These are phyloP conservation scores for Entomortierella beljakovae DNA, from an alignment of 192 early-diverging fungal species.

Conservation along the genomic window DNA sequence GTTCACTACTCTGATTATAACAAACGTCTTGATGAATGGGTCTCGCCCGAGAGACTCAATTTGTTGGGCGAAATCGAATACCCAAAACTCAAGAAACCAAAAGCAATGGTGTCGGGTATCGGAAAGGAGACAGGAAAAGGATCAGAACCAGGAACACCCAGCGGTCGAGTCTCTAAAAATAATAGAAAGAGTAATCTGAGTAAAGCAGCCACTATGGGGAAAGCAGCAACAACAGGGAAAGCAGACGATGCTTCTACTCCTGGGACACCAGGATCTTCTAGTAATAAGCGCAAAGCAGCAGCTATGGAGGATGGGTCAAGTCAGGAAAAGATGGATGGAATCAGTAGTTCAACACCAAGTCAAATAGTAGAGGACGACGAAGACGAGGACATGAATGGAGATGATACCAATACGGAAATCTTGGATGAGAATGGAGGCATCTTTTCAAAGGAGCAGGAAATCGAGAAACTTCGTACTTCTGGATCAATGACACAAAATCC, in stretches of 20 bases:
- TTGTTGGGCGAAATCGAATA: slow-evolving; percentile 76
- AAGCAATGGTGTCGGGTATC: slow-evolving; percentile 38
- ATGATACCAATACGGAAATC: background rate
- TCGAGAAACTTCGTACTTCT: slow-evolving; percentile 91
- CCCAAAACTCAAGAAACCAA: slow-evolving; percentile 74
- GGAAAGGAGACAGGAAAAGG: slow-evolving; percentile 55
- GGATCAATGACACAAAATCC: slow-evolving; percentile 98
- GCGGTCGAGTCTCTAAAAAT: slow-evolving; percentile 39
- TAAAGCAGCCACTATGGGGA: slow-evolving; percentile 60
- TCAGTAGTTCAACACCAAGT: background rate
- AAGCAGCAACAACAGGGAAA: slow-evolving; percentile 37
- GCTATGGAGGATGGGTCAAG: slow-evolving; percentile 41
- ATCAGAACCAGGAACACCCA: slow-evolving; percentile 55
- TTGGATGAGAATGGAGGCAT: slow-evolving; percentile 21
- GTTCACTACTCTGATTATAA: slow-evolving; percentile 98
- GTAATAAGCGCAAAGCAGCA: slow-evolving; percentile 49
- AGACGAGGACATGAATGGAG: slow-evolving; percentile 39
- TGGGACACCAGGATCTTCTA: slow-evolving; percentile 55
- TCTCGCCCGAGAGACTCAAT: slow-evolving; percentile 71
- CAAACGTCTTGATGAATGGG: slow-evolving; percentile 99
- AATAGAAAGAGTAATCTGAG: slow-evolving; percentile 48
- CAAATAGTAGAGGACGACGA: slow-evolving; percentile 27
- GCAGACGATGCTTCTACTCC: slow-evolving; percentile 18
- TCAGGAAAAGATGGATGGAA: slow-evolving; percentile 13
- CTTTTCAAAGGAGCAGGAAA: slow-evolving; percentile 96